Percentiles rank a stretch among this genome's conserved stretches.
These are phyloP conservation scores for Coemansia aciculifera DNA, from an alignment of 192 early-diverging fungal species.

Conservation along the genomic window DNA sequence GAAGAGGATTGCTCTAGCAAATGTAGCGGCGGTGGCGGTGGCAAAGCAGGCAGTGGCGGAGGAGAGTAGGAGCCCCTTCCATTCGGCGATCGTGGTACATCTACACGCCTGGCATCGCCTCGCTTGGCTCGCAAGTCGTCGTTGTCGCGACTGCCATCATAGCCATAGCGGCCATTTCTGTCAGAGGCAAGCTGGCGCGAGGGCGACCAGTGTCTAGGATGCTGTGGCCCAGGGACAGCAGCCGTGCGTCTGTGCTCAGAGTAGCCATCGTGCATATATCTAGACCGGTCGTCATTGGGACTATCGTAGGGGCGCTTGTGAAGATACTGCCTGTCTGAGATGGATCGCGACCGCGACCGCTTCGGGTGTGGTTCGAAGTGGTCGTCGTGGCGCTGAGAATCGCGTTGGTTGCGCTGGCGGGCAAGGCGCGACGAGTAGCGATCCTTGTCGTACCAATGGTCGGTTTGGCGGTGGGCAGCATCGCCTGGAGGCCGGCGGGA, in stretches of 20 bases:
- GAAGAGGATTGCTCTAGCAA: neutral
- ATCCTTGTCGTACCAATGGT: conserved; percentile 10
- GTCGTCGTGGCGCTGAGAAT: neutral
- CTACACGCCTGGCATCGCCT: neutral
- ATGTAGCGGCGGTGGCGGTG: conserved; percentile 8
- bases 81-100: conserved; percentile 4
- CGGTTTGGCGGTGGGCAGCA: neutral
- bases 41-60: neutral
- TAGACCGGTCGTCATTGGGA: neutral
- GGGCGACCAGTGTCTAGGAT: neutral
- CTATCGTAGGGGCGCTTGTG: conserved; percentile 17
- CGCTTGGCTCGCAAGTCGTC: conserved; percentile 4
- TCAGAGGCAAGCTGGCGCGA: neutral
- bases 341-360: conserved; percentile 24
- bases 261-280: neutral
- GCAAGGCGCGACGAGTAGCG: neutral
- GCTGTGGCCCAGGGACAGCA: neutral
- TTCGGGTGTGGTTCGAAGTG: conserved; percentile 7
- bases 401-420: neutral
- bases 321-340: conserved; percentile 3
- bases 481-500: neutral
- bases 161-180: conserved; percentile 1
- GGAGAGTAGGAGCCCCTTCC: conserved; percentile 17
- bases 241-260: neutral
- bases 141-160: conserved; percentile 14